Percentiles rank a stretch among this genome's conserved stretches.
These are phyloP conservation scores for Backusella tuberculispora DNA, from an alignment of 192 early-diverging fungal genomes.

Conservation along the genomic window DNA sequence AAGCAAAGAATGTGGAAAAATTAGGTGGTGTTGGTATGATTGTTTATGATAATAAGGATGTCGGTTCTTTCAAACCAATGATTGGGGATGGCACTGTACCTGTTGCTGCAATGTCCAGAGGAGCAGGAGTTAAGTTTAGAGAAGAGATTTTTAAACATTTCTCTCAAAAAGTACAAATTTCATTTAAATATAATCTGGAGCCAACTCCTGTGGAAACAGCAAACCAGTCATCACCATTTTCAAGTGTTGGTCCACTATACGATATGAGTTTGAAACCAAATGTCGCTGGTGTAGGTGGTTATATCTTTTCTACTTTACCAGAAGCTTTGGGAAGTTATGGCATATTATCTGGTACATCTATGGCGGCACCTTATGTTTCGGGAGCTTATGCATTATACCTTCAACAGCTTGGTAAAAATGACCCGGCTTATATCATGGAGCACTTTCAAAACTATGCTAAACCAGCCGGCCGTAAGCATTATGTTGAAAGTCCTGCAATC, in stretches of 20 bases:
- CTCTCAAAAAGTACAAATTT: conserved; percentile 10
- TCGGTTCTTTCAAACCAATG: conserved; percentile 17
- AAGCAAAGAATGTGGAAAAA: conserved; percentile 54
- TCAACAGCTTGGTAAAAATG: conserved; percentile 36
- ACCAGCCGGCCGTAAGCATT: conserved; percentile 11
- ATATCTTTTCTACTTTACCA: conserved; percentile 58
- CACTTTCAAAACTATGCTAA: conserved; percentile 44
- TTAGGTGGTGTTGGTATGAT: conserved; percentile 69
- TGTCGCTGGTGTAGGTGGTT: conserved; percentile 54
- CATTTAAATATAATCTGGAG: conserved; percentile 50
- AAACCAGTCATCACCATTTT: conserved; percentile 70
- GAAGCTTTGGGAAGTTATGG: conserved; percentile 46
- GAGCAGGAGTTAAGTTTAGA: conserved; percentile 51
- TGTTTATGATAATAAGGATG: conserved; percentile 58
- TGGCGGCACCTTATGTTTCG: conserved; percentile 62
- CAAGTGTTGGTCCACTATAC: conserved; percentile 72
- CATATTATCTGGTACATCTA: conserved; percentile 57
- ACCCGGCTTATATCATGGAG: conserved; percentile 31
- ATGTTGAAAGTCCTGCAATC: conserved; percentile 32
- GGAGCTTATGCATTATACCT: conserved; percentile 54
- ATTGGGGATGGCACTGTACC: conserved; percentile 51
- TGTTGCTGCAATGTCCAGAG: conserved; percentile 54
- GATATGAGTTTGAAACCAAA: conserved; percentile 64
- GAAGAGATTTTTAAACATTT: conserved; percentile 40
- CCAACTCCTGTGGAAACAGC: conserved; percentile 50